Conservation (phyloP, 192 early-diverging fungal genomes). For the Coemansia interrupta region DNA sequence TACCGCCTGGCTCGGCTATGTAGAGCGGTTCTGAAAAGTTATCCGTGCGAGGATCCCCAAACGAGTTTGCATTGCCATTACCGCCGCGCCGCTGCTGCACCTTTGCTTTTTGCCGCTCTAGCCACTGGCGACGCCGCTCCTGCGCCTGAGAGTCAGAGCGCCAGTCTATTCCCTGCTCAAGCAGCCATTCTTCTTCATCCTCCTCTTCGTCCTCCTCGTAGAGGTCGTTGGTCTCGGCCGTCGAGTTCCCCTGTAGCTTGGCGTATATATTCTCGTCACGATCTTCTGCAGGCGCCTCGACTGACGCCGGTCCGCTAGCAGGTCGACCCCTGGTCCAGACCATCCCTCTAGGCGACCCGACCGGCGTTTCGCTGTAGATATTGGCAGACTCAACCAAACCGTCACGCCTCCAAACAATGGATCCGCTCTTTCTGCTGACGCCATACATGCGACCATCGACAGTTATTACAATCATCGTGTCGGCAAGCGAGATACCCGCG, state of each 20-base stretch:
- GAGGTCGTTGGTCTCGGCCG: background rate
- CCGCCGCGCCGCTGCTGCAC: background rate
- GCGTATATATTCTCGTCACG: background rate
- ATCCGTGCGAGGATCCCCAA: slow-evolving; percentile 3
- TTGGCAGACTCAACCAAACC: slow-evolving; percentile 20
- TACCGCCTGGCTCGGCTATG: slow-evolving; percentile 49
- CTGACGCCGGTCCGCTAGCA: background rate
- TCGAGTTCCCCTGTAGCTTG: slow-evolving; percentile 1
- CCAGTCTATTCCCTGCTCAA: slow-evolving; percentile 53
- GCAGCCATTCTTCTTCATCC: slow-evolving; percentile 48
- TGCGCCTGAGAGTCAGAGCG: slow-evolving; percentile 39
- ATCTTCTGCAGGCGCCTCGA: background rate
- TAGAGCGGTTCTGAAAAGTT: slow-evolving; percentile 27
- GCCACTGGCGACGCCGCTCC: slow-evolving; percentile 36
- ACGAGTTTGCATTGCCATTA: background rate
- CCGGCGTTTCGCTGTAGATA: background rate
- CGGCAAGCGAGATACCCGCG: slow-evolving; percentile 29
- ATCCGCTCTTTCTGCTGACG: slow-evolving; percentile 38
- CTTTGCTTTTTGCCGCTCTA: slow-evolving; percentile 11
- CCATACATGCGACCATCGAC: slow-evolving; percentile 50
- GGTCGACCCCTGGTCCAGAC: slow-evolving; percentile 28
- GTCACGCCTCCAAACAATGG: slow-evolving; percentile 43
- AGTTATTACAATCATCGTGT: slow-evolving; percentile 48
- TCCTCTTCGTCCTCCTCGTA: slow-evolving; percentile 6
- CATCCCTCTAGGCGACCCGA: slow-evolving; percentile 22